A percentile compares a stretch with the other conserved stretches of the same genome.
Conservation (phyloP, 208 protist genomes). For the Crithidia thermophila region DNA sequence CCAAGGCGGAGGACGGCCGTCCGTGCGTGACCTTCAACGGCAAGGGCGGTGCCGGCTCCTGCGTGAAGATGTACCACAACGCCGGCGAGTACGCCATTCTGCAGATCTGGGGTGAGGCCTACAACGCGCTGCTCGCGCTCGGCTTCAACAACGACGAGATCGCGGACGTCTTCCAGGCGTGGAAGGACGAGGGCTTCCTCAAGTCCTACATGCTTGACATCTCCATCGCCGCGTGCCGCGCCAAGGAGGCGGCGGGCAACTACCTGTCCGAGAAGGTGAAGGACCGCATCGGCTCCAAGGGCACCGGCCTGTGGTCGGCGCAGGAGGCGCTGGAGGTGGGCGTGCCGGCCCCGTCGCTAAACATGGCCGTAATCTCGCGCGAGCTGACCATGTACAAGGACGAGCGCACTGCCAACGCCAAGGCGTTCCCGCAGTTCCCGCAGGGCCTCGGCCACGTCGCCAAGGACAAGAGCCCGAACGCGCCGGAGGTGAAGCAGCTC, state of each 20-base stretch:
- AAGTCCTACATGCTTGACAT: constrained; percentile 99
- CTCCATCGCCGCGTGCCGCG: constrained; percentile 93
- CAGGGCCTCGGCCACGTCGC: constrained; percentile 10
- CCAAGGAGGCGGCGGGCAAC: constrained; percentile 85
- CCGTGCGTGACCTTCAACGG: constrained; percentile 97
- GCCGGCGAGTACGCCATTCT: constrained; percentile 99
- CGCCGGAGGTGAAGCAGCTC: constrained; percentile 68
- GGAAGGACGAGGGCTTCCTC: constrained; percentile 95
- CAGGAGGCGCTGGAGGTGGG: constrained; percentile 94
- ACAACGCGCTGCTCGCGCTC: constrained; percentile 92
- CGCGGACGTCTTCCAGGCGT: constrained; percentile 91
- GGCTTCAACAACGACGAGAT: constrained; percentile 94
- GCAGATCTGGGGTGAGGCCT: constrained; percentile 97
- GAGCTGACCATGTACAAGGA: constrained; percentile 93
- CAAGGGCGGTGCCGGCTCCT: constrained; percentile 96
- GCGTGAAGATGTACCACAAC: constrained; percentile 99
- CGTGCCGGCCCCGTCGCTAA: constrained; percentile 91
- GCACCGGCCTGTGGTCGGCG: constrained; percentile 97
- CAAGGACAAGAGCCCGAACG: constrained; percentile 59
- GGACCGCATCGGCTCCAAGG: constrained; percentile 97
- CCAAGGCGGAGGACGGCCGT: constrained; percentile 94
- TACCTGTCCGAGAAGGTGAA: constrained; percentile 96
- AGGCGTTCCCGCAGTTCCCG: constrained; percentile 38
- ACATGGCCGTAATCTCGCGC: constrained; percentile 94
- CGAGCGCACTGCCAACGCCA: constrained; percentile 87